These are phyloP conservation scores for Xylariales sp. DNA, from an alignment of 2,329 filamentous ascomycete genomes.

Conservation along the genomic window DNA sequence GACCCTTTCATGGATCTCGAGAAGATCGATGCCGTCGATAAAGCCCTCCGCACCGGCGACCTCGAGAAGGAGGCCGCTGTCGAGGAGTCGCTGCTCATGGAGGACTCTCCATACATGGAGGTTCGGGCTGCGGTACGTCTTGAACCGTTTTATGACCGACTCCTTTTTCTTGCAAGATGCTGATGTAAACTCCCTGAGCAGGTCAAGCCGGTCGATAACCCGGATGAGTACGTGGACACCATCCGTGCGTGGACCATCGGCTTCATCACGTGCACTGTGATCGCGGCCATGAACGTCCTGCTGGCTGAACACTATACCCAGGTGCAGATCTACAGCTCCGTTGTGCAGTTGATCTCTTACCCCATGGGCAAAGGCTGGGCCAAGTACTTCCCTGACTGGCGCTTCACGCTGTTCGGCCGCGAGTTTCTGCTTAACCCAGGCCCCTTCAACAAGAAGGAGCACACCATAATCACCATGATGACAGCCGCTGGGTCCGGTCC, in stretches of 20 bases:
- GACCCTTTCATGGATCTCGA: not conserved
- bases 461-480: constrained; percentile 45
- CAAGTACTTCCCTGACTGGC: not conserved
- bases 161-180: too few relatives aligned
- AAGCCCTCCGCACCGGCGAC: not conserved
- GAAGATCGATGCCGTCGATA: not conserved
- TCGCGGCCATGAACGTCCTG: constrained; percentile 58
- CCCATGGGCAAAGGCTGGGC: constrained; percentile 26
- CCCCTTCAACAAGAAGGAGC: constrained; percentile 42
- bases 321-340: constrained; percentile 56
- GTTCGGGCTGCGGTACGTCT: not conserved
- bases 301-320: constrained; percentile 57
- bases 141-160: too few relatives aligned
- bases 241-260: constrained; percentile 62
- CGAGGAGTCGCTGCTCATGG: not conserved
- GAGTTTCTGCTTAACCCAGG: constrained; percentile 30
- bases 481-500: constrained; percentile 29
- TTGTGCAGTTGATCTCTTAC: constrained; percentile 59
- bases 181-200: too few relatives aligned
- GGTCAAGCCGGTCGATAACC: constrained; percentile 19
- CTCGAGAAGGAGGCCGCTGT: not conserved
- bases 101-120: not conserved
- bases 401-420: constrained; percentile 1
- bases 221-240: constrained; percentile 55
- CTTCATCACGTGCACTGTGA: constrained; percentile 55